Base-by-base conservation (phyloP, 345 rosid genomes). In the Gossypium mustelinum region DNA sequence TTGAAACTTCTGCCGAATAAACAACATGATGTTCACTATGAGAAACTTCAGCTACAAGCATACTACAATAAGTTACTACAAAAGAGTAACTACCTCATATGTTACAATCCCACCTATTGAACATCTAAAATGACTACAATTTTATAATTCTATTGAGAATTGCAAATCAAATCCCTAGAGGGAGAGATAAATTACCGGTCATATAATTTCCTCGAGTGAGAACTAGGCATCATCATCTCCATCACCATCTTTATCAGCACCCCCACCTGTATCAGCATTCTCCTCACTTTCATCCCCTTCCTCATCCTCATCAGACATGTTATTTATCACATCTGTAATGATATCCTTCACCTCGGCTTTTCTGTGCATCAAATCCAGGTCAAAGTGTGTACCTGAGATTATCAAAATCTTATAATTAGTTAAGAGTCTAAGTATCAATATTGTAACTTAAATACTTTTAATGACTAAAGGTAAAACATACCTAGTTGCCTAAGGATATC, bases 261-360 rank as follows among this genome's bases (percentile, higher is more conserved):
- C 91, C 62, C 78, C 89, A 11, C 71, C 87, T 60, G 80, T 83
- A 70, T 75, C 86, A 11, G 68, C 87, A 70, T 85, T 88, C 0
- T 75, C 84, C 79, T 81, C 81, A 14, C 83, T 91, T 7, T 85
- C 93, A 11, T 86, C 94, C 7, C 64, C 91, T 20, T 82, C 91
- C 18, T 90, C 94, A 20, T 94, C 98, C 9, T 87, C 96, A 68
- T 95, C 98, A 16, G 93, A 82, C 99, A 95, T 93, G 79, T 82
- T 87, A 79, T 87, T 95, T 74, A 95, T 90, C 59, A 91, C 98
- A 61, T 91, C 97, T 11, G 98, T 90, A 67, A 95, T 91, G 48
- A 93, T 86, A 22, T 87, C 97, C 83, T 95, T 95, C 34, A 95
- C 97, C 84, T 95, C 99, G 41, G 89, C 84, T 85, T 95, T 95